Evolutionary conservation across 306 rosid genomes (phyloP), one percentile per base, ranked within the genome.

Genomic region (Carpinus fangiana): DNA sequence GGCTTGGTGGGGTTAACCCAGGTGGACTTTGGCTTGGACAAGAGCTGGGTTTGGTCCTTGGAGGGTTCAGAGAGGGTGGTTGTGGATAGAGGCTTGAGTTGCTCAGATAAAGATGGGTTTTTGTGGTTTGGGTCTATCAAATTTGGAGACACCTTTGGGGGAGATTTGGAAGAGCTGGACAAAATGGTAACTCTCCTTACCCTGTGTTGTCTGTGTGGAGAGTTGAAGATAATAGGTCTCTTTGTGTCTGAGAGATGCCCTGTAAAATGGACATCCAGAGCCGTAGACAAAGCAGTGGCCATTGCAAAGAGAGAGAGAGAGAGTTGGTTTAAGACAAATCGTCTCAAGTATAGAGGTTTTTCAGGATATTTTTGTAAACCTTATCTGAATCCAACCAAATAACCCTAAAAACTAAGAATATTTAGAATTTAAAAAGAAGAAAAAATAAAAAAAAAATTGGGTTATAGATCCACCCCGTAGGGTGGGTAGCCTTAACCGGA

Each of bases 1-100:
- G 93, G 87, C 83, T 86, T 90, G 2, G 94, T 84, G 73, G 99
- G 99, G 81, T 96, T 96, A 75, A 91, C 90, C 98, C 99, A 93
- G 3, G 85, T 90, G 59, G 99, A 88, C 52, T 96, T 90, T 7
- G 97, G 96, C 78, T 93, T 93, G 20, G 94, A 85, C 1, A 86
- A 43, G 66, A 86, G 84, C 34, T 12, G 73, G 78, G 93, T 5
- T 82, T 86, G 82, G 52, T 83, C 75, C 41, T 62, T 13, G 23
- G 90, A 7, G 31, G 84, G 7, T 14, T 68, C 34, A 8, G 98
- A 79, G 73, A 91, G 85, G 14, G 93, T 91, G 20, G 86, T 83
- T n/a, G 79, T 71, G 45, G 90, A 81, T 7, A 96, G 83, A 14
- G 93, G 87, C 31, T 78, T 70, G 80, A 96, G 99, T 76, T 96